Conservation (phyloP, 2,329 filamentous ascomycete genomes). For the Arthrobotrys sphaeroides region DNA sequence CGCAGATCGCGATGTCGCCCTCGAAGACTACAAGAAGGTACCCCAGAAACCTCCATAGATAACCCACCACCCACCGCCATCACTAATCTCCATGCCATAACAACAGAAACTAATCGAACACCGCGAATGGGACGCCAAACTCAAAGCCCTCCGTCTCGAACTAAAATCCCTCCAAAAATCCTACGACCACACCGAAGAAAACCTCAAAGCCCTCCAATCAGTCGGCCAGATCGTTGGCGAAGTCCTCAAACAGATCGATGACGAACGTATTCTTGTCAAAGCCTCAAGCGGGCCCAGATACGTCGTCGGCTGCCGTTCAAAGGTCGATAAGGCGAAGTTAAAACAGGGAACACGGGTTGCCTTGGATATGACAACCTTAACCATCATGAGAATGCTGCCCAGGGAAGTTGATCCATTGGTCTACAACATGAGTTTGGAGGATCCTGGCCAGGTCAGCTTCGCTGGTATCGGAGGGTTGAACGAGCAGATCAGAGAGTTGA, state of each 20-base stretch:
- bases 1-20: constrained; percentile 72
- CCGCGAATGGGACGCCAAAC: constrained; percentile 97
- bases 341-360: constrained; percentile 98
- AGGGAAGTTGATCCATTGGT: constrained; percentile 97
- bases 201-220: constrained; percentile 98
- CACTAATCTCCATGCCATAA: constrained; percentile 11
- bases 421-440: constrained; percentile 99
- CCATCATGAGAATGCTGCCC: constrained; percentile 99
- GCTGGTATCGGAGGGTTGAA: constrained; percentile 97
- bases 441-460: constrained; percentile 97
- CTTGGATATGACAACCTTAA: constrained; percentile 98
- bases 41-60: neutral
- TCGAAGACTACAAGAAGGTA: constrained; percentile 78
- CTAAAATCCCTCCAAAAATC: constrained; percentile 96
- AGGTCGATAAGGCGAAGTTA: constrained; percentile 95
- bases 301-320: constrained; percentile 96
- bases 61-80: neutral
- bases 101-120: constrained; percentile 79
- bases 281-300: constrained; percentile 96
- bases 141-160: constrained; percentile 90
- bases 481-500: constrained; percentile 95
- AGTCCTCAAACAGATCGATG: constrained; percentile 97
- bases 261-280: constrained; percentile 94
- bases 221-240: constrained; percentile 99
- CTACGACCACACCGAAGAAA: constrained; percentile 96